Percentiles rank a stretch among this genome's conserved stretches.
Conservation (phyloP, 2,329 filamentous ascomycete genomes). For the Thelonectria discophora region DNA sequence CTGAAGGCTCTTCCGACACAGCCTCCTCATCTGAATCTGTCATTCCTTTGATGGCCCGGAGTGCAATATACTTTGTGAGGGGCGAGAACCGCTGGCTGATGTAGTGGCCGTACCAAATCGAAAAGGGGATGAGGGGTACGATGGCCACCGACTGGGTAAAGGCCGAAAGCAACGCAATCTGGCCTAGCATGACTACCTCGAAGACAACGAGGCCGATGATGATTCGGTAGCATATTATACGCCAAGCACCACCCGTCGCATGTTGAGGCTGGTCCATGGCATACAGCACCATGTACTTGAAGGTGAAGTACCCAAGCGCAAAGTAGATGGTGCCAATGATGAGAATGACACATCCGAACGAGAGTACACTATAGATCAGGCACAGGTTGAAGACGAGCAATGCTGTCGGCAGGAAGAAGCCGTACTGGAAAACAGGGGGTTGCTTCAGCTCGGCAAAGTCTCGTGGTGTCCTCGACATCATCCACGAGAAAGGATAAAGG, state of each 20-base stretch:
- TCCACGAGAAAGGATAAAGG: conserved; percentile 81
- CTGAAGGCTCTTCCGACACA: conserved; percentile 49
- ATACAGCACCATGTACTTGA: conserved; percentile 97
- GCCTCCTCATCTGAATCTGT: conserved; percentile 54
- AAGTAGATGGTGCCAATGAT: conserved; percentile 87
- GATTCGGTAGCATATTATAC: conserved; percentile 93
- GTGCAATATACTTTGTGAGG: conserved; percentile 89
- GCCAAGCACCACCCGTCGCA: conserved; percentile 92
- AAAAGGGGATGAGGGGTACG: conserved; percentile 78
- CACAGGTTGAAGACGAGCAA: conserved; percentile 95
- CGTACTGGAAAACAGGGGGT: conserved; percentile 91
- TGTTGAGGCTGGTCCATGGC: conserved; percentile 98
- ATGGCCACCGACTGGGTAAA: conserved; percentile 78
- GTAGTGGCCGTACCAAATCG: conserved; percentile 89
- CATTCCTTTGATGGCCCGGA: conserved; percentile 78
- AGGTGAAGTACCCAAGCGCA: conserved; percentile 82
- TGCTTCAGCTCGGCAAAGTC: conserved; percentile 85
- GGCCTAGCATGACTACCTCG: conserved; percentile 88
- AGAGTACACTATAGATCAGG: conserved; percentile 90
- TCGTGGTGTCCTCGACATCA: conserved; percentile 85
- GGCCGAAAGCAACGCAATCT: conserved; percentile 78
- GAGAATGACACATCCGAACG: conserved; percentile 81
- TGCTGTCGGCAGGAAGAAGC: conserved; percentile 92
- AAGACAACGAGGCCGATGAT: conserved; percentile 88
- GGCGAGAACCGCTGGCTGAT: conserved; percentile 85